Percentiles rank a stretch among this genome's conserved stretches.
Evolutionary conservation across 1,139 yeast species (phyloP).

Genomic region (Candida sanyaensis): DNA sequence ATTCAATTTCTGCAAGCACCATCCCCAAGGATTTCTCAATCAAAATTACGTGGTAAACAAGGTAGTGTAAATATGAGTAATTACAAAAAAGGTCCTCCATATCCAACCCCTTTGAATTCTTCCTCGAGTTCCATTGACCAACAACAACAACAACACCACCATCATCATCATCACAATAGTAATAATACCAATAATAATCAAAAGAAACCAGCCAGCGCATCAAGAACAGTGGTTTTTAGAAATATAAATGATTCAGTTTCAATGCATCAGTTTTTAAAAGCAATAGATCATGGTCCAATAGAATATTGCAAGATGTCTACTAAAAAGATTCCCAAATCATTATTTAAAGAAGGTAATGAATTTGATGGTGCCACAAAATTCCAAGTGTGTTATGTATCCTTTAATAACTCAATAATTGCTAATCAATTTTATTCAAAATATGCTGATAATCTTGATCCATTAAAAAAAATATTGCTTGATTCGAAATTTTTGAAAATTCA

Average conservation of each 20-base stretch:
- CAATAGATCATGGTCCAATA: constrained; percentile 45
- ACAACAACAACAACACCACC: not conserved
- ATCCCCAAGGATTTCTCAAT: constrained; percentile 9
- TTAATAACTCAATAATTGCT: constrained; percentile 38
- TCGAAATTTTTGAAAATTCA: constrained; percentile 33
- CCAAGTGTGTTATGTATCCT: constrained; percentile 41
- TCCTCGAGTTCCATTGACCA: constrained; percentile 4
- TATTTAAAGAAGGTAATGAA: constrained; percentile 15
- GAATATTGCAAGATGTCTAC: constrained; percentile 42
- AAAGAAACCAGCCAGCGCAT: constrained; percentile 12
- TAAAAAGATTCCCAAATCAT: constrained; percentile 27
- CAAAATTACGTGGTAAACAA: not conserved
- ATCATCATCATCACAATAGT: not conserved
- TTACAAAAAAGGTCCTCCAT: constrained; percentile 16
- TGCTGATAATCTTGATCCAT: constrained; percentile 25
- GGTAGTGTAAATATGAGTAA: not conserved
- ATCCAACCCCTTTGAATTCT: constrained; percentile 18
- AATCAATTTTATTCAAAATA: constrained; percentile 37
- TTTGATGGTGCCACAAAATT: constrained; percentile 16
- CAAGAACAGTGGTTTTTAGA: constrained; percentile 40
- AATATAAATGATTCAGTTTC: constrained; percentile 30
- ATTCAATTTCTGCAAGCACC: constrained; percentile 7
- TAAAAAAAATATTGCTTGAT: constrained; percentile 28
- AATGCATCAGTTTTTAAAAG: constrained; percentile 33
- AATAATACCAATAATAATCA: not conserved